phyloP scores from a whole-genome alignment of 257 asterid genomes.

The Solanum boliviense region DNA sequence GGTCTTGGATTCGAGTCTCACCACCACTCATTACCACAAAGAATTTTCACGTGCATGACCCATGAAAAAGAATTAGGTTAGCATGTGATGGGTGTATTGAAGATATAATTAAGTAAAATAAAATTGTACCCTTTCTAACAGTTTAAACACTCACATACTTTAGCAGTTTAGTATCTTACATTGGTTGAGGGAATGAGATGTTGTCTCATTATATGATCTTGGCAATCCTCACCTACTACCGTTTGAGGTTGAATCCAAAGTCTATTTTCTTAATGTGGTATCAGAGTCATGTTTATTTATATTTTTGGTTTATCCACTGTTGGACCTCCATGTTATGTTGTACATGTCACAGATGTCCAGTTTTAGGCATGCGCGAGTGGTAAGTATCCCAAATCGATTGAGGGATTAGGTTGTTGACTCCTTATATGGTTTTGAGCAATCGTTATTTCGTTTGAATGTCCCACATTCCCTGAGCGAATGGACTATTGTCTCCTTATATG shows the following conservation, averaged over 20 bases:
- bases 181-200: background rate
- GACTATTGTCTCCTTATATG: background rate
- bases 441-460: background rate
- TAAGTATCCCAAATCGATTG: background rate
- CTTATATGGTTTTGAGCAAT: background rate
- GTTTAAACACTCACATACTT: background rate
- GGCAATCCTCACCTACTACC: background rate
- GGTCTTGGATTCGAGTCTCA: background rate
- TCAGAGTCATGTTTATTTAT: background rate
- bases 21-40: background rate
- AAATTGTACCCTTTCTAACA: background rate
- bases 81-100: background rate
- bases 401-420: background rate
- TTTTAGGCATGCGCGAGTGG: background rate
- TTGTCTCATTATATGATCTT: background rate
- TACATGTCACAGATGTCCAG: background rate
- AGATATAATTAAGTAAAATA: background rate
- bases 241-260: background rate
- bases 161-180: background rate
- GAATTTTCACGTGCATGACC: background rate
- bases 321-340: background rate
- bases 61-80: background rate
- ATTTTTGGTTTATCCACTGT: background rate
- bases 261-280: background rate
- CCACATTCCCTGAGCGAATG: background rate